Conservation (phyloP, 352 stramenopile species). For the Globisporangium polare region DNA sequence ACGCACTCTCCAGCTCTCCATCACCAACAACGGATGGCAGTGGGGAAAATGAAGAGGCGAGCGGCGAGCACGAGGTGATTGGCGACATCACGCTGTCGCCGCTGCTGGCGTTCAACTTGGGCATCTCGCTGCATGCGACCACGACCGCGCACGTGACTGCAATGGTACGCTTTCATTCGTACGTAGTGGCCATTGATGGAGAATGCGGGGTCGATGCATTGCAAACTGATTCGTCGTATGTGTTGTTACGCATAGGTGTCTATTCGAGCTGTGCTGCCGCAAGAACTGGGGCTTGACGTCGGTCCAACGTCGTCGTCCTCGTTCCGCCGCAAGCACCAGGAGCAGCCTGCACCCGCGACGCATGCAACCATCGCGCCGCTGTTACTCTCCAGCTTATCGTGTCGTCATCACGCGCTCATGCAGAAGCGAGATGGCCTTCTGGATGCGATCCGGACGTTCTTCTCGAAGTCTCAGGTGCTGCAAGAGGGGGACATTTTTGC, state of each 20-base stretch:
- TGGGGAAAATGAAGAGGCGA: background rate
- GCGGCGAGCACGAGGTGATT: background rate
- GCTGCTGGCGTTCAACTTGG: conserved; percentile 77
- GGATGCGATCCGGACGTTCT: conserved; percentile 55
- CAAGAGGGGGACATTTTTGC: conserved; percentile 70
- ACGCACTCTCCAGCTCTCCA: conserved; percentile 10
- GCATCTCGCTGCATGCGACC: conserved; percentile 38
- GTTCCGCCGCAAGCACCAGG: conserved; percentile 49
- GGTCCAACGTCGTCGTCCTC: conserved; percentile 15
- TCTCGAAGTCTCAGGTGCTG: conserved; percentile 52
- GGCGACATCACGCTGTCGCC: conserved; percentile 46
- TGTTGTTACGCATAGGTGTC: conserved; percentile 25
- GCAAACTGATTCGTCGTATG: background rate
- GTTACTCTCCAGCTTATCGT: conserved; percentile 57
- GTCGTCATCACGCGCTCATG: conserved; percentile 48
- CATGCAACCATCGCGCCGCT: conserved; percentile 67
- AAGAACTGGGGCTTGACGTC: conserved; percentile 44
- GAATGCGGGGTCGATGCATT: background rate
- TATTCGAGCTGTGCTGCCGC: conserved; percentile 28
- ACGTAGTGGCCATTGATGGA: background rate
- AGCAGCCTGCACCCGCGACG: conserved; percentile 41
- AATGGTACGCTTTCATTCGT: conserved; percentile 20
- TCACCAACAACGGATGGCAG: conserved; percentile 1
- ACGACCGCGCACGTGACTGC: conserved; percentile 21
- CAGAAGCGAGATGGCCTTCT: conserved; percentile 55